These are phyloP conservation scores for Dactylella cylindrospora DNA, from an alignment of 2,329 filamentous ascomycete species.

Conservation along the genomic window DNA sequence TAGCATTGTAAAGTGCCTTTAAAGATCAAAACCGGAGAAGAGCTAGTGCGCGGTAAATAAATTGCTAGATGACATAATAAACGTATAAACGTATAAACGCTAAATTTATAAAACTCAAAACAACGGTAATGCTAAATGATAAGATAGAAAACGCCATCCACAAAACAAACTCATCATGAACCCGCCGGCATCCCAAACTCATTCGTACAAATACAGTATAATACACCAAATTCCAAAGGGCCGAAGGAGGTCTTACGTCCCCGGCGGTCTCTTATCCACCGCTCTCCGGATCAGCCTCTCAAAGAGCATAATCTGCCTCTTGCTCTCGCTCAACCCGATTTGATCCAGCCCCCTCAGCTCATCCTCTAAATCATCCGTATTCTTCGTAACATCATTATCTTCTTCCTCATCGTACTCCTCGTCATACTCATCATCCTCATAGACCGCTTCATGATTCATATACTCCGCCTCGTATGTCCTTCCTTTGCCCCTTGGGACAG, in stretches of 20 bases:
- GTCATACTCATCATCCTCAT: constrained; percentile 5
- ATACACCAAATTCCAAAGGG: background rate
- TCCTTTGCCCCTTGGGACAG: constrained; percentile 7
- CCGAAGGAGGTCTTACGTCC: background rate
- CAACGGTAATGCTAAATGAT: no score
- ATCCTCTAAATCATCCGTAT: constrained; percentile 32
- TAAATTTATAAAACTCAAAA: no score
- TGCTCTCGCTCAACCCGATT: constrained; percentile 33
- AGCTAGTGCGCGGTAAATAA: no score
- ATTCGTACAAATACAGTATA: no score
- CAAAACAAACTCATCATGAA: no score
- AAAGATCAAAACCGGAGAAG: no score
- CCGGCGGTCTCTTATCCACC: constrained; percentile 25
- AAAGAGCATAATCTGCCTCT: constrained; percentile 42
- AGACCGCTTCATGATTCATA: background rate
- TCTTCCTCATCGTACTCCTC: constrained; percentile 14
- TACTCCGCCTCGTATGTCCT: constrained; percentile 5
- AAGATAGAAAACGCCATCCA: no score
- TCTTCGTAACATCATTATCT: constrained; percentile 12
- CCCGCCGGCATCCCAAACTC: no score
- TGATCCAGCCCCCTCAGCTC: constrained; percentile 34
- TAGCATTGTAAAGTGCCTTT: no score
- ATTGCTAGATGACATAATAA: no score
- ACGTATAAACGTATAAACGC: no score
- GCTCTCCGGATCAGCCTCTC: constrained; percentile 33